Evolutionary conservation across 139 green algal genomes (phyloP), one percentile per base, ranked within the genome.

Genomic region (Coccomyxa sp.): DNA sequence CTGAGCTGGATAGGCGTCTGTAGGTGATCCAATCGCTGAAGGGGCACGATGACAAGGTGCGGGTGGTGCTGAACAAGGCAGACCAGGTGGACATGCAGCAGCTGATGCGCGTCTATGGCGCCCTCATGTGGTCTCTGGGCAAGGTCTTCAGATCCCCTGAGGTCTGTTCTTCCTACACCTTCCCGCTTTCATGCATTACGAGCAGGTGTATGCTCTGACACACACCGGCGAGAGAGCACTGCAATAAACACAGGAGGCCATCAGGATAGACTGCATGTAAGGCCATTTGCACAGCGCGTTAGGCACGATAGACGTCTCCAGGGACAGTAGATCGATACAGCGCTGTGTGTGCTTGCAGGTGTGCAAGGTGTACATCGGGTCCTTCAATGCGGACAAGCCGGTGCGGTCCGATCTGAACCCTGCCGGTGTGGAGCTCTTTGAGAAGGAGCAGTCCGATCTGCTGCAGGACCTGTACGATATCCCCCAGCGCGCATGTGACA

Each of bases 31-130:
- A 74, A 74, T 86, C 88, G 39, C 88, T 97, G 39, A 79, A 86
- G 7, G 91, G 94, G 24, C 93, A 99, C 73, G 92, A 97, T 55
- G 96, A 99, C 81, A 99, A 99, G 84, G 92, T 97, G 69, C 88
- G 94, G 27, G 85, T 99, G 36, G 93, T 99, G 68, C 89, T 99
- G 31, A 99, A 99, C 90, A 99, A 99, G 88, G 88, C 90, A 0
- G 96, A 99, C 86, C 80, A 90, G 75, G 90, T 97, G 75, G 91
- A 95, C 82, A 84, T 93, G 82, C 93, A 97, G 89, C 92, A 99
- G 91, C 89, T 99, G 71, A 98, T 99, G 96, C 89, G 95, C 24
- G 96, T 99, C 77, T 99, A 99, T 83, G 96, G 96, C 31, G 96
- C 96, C 24, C 90, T 99, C n/a, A 99, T 99, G 96, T 99, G 96